Evolutionary conservation across 352 stramenopile genomes (phyloP), one percentile per base, ranked within the genome.

Genomic region (Thalassiosira sp.): DNA sequence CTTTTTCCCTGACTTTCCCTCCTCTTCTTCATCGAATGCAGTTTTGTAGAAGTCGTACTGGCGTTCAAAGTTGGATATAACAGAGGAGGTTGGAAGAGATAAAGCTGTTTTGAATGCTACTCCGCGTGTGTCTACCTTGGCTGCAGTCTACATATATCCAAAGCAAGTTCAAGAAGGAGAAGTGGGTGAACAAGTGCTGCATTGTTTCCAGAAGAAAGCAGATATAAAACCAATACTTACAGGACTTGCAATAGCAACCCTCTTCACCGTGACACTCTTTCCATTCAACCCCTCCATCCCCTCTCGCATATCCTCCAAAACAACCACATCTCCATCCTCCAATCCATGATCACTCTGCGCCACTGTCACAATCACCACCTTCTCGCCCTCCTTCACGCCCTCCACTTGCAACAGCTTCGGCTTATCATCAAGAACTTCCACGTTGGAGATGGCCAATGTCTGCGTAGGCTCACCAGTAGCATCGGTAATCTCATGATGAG

Each of bases 21-120:
- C 25, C 5, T 82, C 57, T 54, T 82, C 57, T 54, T 72, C 40
- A 51, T 87, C 76, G 37, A 83, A 80, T 16, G 64, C 24, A 43
- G 53, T 31, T 66, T 85, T 79, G 49, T 87, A 87, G 57, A 79
- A 85, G 31, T 87, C 72, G 60, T 76, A 87, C 54, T 87, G 80
- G 33, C 72, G 66, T 67, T 85, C 67, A 69, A 87, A 85, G 40
- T 85, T 87, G 20, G 56, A 43, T 13, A 87, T 63, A 0, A 85
- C 71, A 46, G 66, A 72, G 8, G 43, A 20, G 5, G 80, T 87
- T 13, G 80, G 75, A 16, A 78, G 68, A 59, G 74, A 59, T 15
- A 87, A 63, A 8, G 76, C 70, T 27, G 76, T 82, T 58, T 82
- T 77, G 53, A 87, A 87, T 20, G 72, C 68, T 20, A 87, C 80